Percentiles rank a stretch among this genome's conserved stretches.
Conservation (phyloP, 148 eudicot genomes). For the Spergularia bocconei region DNA sequence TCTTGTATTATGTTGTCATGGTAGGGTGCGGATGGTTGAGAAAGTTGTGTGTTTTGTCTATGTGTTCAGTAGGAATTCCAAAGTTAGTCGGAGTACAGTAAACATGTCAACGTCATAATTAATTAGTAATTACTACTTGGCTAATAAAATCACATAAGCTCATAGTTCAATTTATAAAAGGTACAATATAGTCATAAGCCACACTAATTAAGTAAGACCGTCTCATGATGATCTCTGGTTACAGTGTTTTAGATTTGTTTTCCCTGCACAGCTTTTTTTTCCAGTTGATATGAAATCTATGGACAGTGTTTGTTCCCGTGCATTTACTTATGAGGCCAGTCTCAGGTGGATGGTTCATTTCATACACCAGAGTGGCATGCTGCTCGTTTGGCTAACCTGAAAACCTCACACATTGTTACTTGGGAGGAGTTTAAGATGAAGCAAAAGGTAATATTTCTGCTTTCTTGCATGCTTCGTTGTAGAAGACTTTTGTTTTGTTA, state of each 20-base stretch:
- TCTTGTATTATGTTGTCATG: background rate
- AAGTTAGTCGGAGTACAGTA: background rate
- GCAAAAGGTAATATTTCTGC: constrained; percentile 70
- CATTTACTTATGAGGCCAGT: constrained; percentile 74
- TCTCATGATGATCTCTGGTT: background rate
- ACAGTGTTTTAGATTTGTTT: background rate
- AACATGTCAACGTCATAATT: background rate
- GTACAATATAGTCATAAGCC: constrained; percentile 2
- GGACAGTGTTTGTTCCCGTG: constrained; percentile 18
- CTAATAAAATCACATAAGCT: background rate
- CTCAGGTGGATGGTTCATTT: constrained; percentile 99
- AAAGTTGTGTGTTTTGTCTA: constrained; percentile 3
- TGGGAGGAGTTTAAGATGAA: constrained; percentile 97
- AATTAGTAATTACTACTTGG: background rate
- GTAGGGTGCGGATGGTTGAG: background rate
- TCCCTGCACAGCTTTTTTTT: background rate
- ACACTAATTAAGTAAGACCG: background rate
- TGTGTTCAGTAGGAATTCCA: background rate
- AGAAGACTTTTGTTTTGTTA: background rate
- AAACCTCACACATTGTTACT: constrained; percentile 90
- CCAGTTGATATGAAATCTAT: constrained; percentile 10
- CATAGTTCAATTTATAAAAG: background rate
- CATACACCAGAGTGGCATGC: constrained; percentile 99
- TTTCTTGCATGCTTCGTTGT: background rate
- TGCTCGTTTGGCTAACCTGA: constrained; percentile 98